A percentile compares a stretch with the other conserved stretches of the same genome.
These are phyloP conservation scores for Annulohypoxylon moriforme DNA, from an alignment of 495 filamentous ascomycete genomes.

Conservation along the genomic window DNA sequence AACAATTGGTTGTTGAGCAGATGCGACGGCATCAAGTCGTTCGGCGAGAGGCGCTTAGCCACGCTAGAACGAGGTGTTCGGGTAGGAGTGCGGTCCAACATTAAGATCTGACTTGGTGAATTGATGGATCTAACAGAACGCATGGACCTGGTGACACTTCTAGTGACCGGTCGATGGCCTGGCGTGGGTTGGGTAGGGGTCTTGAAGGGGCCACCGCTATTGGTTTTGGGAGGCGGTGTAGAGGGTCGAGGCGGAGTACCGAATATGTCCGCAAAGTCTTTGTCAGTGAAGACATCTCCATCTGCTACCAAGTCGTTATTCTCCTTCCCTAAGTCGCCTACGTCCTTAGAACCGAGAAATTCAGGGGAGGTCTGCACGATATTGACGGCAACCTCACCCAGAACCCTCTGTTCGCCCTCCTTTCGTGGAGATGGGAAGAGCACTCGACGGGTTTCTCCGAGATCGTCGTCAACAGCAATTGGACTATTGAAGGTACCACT, in stretches of 20 bases:
- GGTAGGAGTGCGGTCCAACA: constrained; percentile 57
- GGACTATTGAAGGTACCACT: constrained; percentile 74
- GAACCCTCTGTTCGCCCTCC: constrained; percentile 67
- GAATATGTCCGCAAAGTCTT: constrained; percentile 71
- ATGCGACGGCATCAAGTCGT: constrained; percentile 53
- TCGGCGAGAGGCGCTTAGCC: constrained; percentile 44
- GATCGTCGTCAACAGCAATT: constrained; percentile 67
- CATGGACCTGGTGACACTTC: constrained; percentile 65
- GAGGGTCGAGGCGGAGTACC: constrained; percentile 63
- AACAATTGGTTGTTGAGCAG: constrained; percentile 49
- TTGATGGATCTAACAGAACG: constrained; percentile 53
- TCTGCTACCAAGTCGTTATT: constrained; percentile 33
- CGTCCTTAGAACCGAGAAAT: constrained; percentile 50
- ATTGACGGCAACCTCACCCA: constrained; percentile 69
- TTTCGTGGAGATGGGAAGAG: constrained; percentile 81
- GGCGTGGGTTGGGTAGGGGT: constrained; percentile 68
- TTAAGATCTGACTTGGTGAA: constrained; percentile 51
- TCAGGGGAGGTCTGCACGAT: constrained; percentile 59
- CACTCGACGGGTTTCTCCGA: constrained; percentile 78
- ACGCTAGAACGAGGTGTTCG: constrained; percentile 51
- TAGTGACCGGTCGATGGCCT: constrained; percentile 66
- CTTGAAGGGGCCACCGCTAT: constrained; percentile 60
- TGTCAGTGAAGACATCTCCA: constrained; percentile 46
- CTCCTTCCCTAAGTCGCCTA: constrained; percentile 55
- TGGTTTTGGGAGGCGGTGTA: constrained; percentile 70